Percentiles rank a stretch among this genome's conserved stretches.
phyloP scores from a whole-genome alignment of 2,329 filamentous ascomycete species.

The Paecilomyces niveus region DNA sequence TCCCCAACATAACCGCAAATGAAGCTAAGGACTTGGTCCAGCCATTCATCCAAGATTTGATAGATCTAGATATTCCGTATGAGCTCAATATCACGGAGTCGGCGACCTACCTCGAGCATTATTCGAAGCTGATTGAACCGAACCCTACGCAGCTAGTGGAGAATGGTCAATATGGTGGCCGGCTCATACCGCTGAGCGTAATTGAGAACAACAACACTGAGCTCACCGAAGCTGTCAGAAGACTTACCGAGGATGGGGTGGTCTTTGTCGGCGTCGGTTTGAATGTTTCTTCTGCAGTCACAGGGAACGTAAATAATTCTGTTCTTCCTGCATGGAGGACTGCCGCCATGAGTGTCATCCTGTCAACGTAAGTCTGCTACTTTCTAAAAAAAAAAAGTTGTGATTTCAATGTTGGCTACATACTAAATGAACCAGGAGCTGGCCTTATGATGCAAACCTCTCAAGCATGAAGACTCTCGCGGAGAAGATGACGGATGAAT shows the following conservation, averaged over 20 bases:
- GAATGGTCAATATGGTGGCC: slow-evolving; percentile 21
- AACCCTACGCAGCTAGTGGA: slow-evolving; percentile 3
- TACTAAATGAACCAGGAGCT: too few species aligned
- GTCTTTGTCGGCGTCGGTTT: slow-evolving; percentile 32
- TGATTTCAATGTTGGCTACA: too few species aligned
- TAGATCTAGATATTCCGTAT: slow-evolving; percentile 27
- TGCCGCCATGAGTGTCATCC: too few species aligned
- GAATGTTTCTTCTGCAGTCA: slow-evolving; percentile 27
- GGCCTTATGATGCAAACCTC: too few species aligned
- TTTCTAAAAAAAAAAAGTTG: too few species aligned
- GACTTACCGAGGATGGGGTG: slow-evolving; percentile 25
- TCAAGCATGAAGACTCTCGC: too few species aligned
- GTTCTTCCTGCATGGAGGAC: slow-evolving; percentile 29
- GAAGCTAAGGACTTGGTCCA: slow-evolving; percentile 40
- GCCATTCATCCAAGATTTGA: slow-evolving; percentile 38
- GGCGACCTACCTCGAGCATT: slow-evolving; percentile 24
- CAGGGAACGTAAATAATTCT: slow-evolving; percentile 29
- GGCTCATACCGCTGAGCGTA: slow-evolving; percentile 27
- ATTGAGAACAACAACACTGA: slow-evolving; percentile 12
- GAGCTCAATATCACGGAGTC: slow-evolving; percentile 20
- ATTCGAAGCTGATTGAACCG: neutral
- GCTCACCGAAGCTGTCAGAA: slow-evolving; percentile 24
- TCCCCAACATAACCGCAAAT: slow-evolving; percentile 38
- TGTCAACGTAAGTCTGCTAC: too few species aligned
- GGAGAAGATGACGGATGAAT: too few species aligned